Evolutionary conservation across 2,329 filamentous ascomycete genomes (phyloP).

Genomic region (Orbilia quercus): DNA sequence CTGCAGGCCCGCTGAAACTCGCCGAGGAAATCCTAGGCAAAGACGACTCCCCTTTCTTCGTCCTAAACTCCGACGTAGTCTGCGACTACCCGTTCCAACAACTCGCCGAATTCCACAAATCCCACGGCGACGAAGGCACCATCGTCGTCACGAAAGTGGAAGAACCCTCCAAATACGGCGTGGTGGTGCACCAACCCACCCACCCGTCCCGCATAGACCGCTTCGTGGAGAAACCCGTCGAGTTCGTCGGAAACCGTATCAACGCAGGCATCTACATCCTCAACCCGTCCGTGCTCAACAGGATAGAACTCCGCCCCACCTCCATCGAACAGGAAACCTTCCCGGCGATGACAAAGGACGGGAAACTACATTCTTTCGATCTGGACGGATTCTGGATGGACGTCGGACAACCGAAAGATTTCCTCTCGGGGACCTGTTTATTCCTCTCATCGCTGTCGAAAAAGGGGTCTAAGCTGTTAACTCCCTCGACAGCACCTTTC

Average conservation of each 20-base stretch:
- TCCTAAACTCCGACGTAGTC: conserved; percentile 97
- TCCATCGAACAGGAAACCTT: conserved; percentile 99
- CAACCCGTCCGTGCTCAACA: conserved; percentile 87
- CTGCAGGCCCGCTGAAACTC: conserved; percentile 93
- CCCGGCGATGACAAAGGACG: conserved; percentile 89
- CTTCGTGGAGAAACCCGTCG: conserved; percentile 98
- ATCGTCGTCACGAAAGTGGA: conserved; percentile 99
- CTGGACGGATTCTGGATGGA: conserved; percentile 99
- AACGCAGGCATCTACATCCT: conserved; percentile 98
- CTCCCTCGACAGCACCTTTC: conserved; percentile 77
- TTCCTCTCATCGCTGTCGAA: conserved; percentile 94
- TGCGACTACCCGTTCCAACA: conserved; percentile 97
- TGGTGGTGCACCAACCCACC: conserved; percentile 95
- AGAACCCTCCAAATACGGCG: conserved; percentile 98
- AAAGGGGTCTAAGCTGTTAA: conserved; percentile 85
- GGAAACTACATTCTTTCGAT: conserved; percentile 93
- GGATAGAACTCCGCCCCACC: conserved; percentile 95
- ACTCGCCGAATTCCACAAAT: conserved; percentile 89
- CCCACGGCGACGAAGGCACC: conserved; percentile 93
- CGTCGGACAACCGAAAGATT: conserved; percentile 97
- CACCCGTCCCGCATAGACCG: conserved; percentile 93
- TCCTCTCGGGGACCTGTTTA: conserved; percentile 93
- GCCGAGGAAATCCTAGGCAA: conserved; percentile 92
- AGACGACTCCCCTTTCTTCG: conserved; percentile 95
- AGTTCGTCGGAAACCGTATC: conserved; percentile 98